Percentiles rank a stretch among this genome's conserved stretches.
phyloP scores from a whole-genome alignment of 306 rosid genomes.

The Vachellia collinsii region DNA sequence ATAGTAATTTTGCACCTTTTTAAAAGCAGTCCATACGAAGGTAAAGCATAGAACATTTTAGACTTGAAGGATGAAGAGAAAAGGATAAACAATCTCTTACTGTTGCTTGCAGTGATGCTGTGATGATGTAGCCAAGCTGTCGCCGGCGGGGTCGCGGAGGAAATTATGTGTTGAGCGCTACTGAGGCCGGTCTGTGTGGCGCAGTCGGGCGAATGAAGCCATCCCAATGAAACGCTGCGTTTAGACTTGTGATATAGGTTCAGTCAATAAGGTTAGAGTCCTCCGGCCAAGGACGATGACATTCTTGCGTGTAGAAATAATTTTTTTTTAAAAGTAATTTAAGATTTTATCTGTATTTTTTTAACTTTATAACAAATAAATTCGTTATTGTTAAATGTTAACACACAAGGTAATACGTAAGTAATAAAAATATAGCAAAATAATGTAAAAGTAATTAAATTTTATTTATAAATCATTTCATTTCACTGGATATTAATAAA shows the following conservation, averaged over 20 bases:
- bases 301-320: too few relatives aligned
- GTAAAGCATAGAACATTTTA: background rate
- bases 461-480: too few relatives aligned
- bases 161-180: background rate
- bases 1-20: background rate
- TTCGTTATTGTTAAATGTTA: too few relatives aligned
- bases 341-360: too few relatives aligned
- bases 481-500: too few relatives aligned
- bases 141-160: background rate
- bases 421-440: too few relatives aligned
- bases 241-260: background rate
- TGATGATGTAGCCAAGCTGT: background rate
- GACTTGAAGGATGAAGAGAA: background rate
- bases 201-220: background rate
- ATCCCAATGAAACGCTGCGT: background rate
- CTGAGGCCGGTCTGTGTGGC: background rate
- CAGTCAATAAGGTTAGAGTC: too few relatives aligned
- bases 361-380: too few relatives aligned
- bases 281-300: too few relatives aligned
- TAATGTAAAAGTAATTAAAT: too few relatives aligned
- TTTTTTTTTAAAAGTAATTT: too few relatives aligned
- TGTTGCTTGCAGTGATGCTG: background rate
- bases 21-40: background rate
- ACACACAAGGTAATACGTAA: too few relatives aligned
- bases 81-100: background rate